phyloP scores from a whole-genome alignment of 2,329 filamentous ascomycete genomes.

The Decorospora gaudefroyi region DNA sequence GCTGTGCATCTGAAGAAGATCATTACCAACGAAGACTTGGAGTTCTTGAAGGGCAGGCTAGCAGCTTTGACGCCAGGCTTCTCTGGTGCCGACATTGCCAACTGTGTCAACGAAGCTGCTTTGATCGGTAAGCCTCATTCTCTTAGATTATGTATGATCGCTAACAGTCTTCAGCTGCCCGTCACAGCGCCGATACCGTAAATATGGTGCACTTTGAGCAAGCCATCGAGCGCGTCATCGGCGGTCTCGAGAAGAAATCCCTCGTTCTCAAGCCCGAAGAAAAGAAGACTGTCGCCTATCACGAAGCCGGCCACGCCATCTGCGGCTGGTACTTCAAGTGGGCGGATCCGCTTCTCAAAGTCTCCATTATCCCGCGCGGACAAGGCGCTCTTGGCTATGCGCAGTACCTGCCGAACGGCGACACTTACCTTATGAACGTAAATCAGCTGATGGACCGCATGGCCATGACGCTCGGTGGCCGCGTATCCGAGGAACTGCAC shows the following conservation, averaged over 20 bases:
- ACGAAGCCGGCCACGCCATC: slow-evolving; percentile 97
- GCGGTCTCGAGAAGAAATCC: slow-evolving; percentile 96
- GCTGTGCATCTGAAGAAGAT: slow-evolving; percentile 93
- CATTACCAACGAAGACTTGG: slow-evolving; percentile 86
- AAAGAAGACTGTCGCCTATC: slow-evolving; percentile 95
- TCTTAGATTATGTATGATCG: slow-evolving; percentile 5
- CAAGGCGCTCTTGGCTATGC: slow-evolving; percentile 93
- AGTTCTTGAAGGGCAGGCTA: slow-evolving; percentile 84
- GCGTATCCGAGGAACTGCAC: slow-evolving; percentile 93
- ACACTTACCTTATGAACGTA: slow-evolving; percentile 94
- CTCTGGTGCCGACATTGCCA: slow-evolving; percentile 96
- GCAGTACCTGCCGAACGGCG: slow-evolving; percentile 89
- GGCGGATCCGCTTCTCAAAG: slow-evolving; percentile 96
- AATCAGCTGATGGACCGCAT: slow-evolving; percentile 98
- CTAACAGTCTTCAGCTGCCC: slow-evolving; percentile 70
- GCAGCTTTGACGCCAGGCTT: slow-evolving; percentile 94
- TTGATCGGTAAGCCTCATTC: slow-evolving; percentile 74
- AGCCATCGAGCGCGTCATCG: slow-evolving; percentile 95
- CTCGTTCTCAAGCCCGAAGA: slow-evolving; percentile 90
- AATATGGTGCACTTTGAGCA: slow-evolving; percentile 93
- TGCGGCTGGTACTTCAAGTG: slow-evolving; percentile 97
- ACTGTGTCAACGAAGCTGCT: slow-evolving; percentile 96
- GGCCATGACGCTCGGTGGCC: slow-evolving; percentile 97
- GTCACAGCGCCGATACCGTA: slow-evolving; percentile 77
- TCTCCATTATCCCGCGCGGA: slow-evolving; percentile 96